Conservation (phyloP, 1,284 basidiomycete species). For the Blastosporella zonata region DNA sequence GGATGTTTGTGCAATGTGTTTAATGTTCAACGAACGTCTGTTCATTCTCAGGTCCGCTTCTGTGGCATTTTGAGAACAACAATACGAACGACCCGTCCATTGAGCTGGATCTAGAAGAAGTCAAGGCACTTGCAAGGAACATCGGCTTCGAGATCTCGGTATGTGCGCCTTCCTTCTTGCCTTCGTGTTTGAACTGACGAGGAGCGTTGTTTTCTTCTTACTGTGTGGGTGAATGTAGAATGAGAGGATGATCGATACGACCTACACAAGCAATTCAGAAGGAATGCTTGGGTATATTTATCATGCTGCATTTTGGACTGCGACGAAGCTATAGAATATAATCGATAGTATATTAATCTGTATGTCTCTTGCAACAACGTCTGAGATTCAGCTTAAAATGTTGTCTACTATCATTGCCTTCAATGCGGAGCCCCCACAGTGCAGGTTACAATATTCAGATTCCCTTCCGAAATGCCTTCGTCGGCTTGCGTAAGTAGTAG, state of each 20-base stretch:
- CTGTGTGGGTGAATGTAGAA: slow-evolving; percentile 46
- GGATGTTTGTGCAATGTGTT: neutral
- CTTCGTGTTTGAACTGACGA: neutral
- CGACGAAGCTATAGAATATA: slow-evolving; percentile 58
- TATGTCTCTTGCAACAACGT: too few relatives aligned
- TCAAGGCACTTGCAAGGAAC: slow-evolving; percentile 70
- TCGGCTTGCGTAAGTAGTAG: too few relatives aligned
- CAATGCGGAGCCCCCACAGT: too few relatives aligned
- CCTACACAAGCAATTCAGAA: slow-evolving; percentile 83
- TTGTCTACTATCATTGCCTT: too few relatives aligned
- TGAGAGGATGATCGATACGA: slow-evolving; percentile 76
- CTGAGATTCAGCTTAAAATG: too few relatives aligned
- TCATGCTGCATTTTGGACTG: slow-evolving; percentile 81
- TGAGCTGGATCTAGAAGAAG: slow-evolving; percentile 87
- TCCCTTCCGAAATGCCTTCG: too few relatives aligned
- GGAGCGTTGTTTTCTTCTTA: too few relatives aligned
- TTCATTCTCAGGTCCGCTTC: slow-evolving; percentile 64
- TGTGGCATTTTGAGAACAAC: slow-evolving; percentile 97
- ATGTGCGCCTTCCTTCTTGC: slow-evolving; percentile 28
- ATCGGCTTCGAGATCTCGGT: slow-evolving; percentile 87
- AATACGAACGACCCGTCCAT: slow-evolving; percentile 76
- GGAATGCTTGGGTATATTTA: slow-evolving; percentile 92
- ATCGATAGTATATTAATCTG: too few relatives aligned
- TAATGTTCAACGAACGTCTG: neutral
- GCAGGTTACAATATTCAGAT: too few relatives aligned